Conservation (phyloP, 1,139 yeast genomes). For the Pichia sp. region DNA sequence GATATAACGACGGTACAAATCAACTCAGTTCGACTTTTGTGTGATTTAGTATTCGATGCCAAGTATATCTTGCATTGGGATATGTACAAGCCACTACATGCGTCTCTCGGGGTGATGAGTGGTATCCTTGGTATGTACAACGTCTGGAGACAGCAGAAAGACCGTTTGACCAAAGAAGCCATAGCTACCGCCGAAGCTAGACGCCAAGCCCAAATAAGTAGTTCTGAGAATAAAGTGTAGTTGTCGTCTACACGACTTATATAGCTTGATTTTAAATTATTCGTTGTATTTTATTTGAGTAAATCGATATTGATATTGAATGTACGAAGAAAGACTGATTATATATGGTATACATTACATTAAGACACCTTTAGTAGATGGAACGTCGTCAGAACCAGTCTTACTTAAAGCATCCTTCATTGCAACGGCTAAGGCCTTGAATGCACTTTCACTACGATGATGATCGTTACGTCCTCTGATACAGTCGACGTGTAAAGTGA, state of each 20-base stretch:
- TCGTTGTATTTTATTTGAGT: too few relatives aligned
- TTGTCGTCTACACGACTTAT: too few relatives aligned
- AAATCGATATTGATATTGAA: neutral
- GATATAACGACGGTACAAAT: constrained; percentile 31
- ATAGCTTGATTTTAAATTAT: too few relatives aligned
- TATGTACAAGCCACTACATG: constrained; percentile 33
- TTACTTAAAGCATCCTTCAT: constrained; percentile 79
- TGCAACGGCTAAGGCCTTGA: constrained; percentile 94
- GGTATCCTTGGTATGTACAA: constrained; percentile 41
- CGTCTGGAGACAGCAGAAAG: constrained; percentile 37
- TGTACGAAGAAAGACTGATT: neutral
- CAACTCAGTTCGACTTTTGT: constrained; percentile 37
- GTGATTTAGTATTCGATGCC: constrained; percentile 44
- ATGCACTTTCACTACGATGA: constrained; percentile 94
- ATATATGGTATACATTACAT: constrained; percentile 35
- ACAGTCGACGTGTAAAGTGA: constrained; percentile 94
- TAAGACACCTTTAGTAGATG: constrained; percentile 94
- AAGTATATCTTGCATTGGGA: constrained; percentile 38
- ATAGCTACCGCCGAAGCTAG: constrained; percentile 1
- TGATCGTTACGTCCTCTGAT: constrained; percentile 93
- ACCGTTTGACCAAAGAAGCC: constrained; percentile 12
- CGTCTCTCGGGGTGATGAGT: constrained; percentile 32
- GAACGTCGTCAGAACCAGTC: constrained; percentile 88
- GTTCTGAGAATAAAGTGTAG: neutral
- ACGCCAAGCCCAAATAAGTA: neutral